These are phyloP conservation scores for Talaromyces ruber DNA, from an alignment of 495 filamentous ascomycete genomes.

Conservation along the genomic window DNA sequence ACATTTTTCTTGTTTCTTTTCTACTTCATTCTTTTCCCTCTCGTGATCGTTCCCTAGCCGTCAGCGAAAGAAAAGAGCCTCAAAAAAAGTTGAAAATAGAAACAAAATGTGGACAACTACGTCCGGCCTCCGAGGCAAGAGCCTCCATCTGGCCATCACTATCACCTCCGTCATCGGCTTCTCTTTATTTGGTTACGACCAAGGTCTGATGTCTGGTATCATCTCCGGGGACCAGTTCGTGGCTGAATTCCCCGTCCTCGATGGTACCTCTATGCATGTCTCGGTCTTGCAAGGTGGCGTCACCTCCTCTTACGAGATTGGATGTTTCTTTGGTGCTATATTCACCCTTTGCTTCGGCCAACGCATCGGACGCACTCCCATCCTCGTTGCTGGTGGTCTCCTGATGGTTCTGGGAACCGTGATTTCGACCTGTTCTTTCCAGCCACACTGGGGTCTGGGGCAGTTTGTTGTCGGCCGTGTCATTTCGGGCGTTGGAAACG, in stretches of 20 bases:
- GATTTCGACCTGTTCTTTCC: conserved; percentile 37
- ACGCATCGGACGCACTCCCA: conserved; percentile 38
- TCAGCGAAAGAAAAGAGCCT: not conserved
- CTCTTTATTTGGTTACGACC: conserved; percentile 20
- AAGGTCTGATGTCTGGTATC: conserved; percentile 19
- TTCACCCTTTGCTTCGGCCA: conserved; percentile 40
- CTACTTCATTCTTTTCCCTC: not conserved
- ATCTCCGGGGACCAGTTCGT: conserved; percentile 14
- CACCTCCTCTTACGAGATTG: conserved; percentile 46
- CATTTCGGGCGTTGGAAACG: conserved; percentile 31
- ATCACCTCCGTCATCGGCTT: conserved; percentile 25
- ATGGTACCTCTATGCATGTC: conserved; percentile 6
- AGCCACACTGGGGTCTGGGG: conserved; percentile 17
- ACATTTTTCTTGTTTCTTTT: conserved; percentile 4
- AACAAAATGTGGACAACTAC: conserved; percentile 33
- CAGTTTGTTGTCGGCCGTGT: conserved; percentile 37
- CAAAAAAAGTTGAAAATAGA: not conserved
- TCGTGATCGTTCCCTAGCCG: not conserved
- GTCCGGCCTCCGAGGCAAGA: conserved; percentile 24
- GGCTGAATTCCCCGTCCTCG: conserved; percentile 9
- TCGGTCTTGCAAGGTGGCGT: conserved; percentile 23
- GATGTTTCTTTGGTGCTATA: conserved; percentile 46
- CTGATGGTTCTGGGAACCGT: conserved; percentile 45
- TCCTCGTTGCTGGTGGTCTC: conserved; percentile 34
- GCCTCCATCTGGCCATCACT: conserved; percentile 28